phyloP scores from a whole-genome alignment of 2,329 filamentous ascomycete genomes.

The Passalora sequoiae region DNA sequence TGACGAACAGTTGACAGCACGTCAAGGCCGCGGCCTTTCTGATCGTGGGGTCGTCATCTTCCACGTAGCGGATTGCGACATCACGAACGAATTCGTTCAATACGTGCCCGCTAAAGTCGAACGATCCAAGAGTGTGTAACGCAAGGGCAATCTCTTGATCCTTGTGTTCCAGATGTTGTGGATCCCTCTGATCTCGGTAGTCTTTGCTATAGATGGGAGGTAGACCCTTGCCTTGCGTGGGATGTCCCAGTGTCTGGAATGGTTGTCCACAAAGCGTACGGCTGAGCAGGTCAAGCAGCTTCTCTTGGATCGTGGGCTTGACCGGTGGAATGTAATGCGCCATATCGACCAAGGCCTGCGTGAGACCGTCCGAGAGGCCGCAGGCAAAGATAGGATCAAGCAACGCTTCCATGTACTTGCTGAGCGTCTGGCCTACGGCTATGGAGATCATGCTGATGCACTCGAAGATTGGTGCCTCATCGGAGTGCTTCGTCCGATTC shows the following conservation, averaged over 20 bases:
- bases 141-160: constrained; percentile 89
- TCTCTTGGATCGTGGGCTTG: constrained; percentile 86
- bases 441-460: constrained; percentile 96
- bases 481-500: constrained; percentile 57
- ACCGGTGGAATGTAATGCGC: constrained; percentile 97
- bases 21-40: constrained; percentile 91
- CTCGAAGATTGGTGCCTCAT: constrained; percentile 79
- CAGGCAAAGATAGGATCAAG: constrained; percentile 96
- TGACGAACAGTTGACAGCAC: constrained; percentile 94
- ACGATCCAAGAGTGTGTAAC: constrained; percentile 92
- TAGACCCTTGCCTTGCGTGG: constrained; percentile 74
- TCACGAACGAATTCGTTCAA: constrained; percentile 98
- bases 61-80: constrained; percentile 95
- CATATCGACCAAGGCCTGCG: constrained; percentile 95
- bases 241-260: constrained; percentile 87
- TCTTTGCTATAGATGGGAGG: constrained; percentile 67
- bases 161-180: constrained; percentile 69
- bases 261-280: constrained; percentile 87
- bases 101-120: constrained; percentile 87
- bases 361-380: constrained; percentile 86
- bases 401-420: constrained; percentile 95
- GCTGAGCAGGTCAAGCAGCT: constrained; percentile 89
- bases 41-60: constrained; percentile 90
- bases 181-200: constrained; percentile 75
- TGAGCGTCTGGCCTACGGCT: constrained; percentile 90